Conservation (phyloP, 2,329 filamentous ascomycete genomes). For the Neonectria faginata region DNA sequence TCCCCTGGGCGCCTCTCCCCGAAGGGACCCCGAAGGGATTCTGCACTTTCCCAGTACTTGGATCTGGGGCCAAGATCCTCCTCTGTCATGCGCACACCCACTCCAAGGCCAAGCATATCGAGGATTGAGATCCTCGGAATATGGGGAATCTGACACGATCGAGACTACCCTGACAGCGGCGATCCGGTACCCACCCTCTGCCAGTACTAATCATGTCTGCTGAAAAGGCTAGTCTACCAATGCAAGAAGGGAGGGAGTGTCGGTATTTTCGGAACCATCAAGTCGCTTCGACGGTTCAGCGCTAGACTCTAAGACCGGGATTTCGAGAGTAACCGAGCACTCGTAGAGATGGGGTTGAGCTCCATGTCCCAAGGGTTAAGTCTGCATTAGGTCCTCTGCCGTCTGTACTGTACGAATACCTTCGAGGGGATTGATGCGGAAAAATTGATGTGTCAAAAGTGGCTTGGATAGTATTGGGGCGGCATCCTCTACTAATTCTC, state of each 20-base stretch:
- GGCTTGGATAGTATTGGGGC: background rate
- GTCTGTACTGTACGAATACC: background rate
- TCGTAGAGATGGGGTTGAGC: conserved; percentile 1
- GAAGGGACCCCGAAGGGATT: background rate
- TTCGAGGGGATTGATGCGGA: conserved; percentile 1
- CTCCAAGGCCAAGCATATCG: background rate
- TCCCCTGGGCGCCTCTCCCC: background rate
- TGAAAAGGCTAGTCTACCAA: background rate
- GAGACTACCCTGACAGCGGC: background rate
- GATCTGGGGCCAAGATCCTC: background rate
- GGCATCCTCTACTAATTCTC: background rate
- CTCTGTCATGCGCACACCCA: background rate
- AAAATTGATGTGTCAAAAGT: conserved; percentile 11
- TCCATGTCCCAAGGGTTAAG: background rate
- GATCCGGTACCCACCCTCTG: background rate
- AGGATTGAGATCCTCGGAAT: conserved; percentile 14
- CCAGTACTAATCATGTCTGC: background rate
- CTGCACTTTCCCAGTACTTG: background rate
- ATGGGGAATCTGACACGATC: conserved; percentile 4
- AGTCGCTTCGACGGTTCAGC: background rate
- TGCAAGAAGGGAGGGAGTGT: background rate
- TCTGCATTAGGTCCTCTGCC: background rate
- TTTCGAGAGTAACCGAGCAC: background rate
- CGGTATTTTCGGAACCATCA: background rate
- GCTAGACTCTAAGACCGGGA: background rate